These are phyloP conservation scores for Arachnomyces sp. DNA, from an alignment of 2,329 filamentous ascomycete species.

Conservation along the genomic window DNA sequence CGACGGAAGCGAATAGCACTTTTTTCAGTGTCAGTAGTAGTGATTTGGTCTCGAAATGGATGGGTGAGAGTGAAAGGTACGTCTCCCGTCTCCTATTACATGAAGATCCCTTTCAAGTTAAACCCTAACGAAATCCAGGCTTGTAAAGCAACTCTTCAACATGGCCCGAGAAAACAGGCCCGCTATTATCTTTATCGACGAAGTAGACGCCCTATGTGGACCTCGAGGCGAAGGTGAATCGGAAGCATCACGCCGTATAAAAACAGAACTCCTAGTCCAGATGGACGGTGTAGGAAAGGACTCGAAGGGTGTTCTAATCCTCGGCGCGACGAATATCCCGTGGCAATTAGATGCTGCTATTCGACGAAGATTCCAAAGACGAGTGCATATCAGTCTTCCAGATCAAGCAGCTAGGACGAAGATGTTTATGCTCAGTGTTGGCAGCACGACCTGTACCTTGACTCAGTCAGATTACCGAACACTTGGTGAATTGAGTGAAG, in stretches of 20 bases:
- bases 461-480: conserved; percentile 68
- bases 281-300: conserved; percentile 99
- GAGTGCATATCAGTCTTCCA: conserved; percentile 91
- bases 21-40: conserved; percentile 98
- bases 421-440: conserved; percentile 96
- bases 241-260: conserved; percentile 93
- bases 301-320: conserved; percentile 82
- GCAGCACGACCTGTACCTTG: conserved; percentile 80
- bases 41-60: conserved; percentile 98
- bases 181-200: conserved; percentile 97
- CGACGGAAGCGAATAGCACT: conserved; percentile 96
- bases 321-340: conserved; percentile 95
- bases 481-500: conserved; percentile 74
- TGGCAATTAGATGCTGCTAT: conserved; percentile 98
- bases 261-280: conserved; percentile 95
- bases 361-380: conserved; percentile 85
- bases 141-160: conserved; percentile 93
- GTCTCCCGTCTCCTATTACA: conserved; percentile 14
- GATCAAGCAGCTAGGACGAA: conserved; percentile 78
- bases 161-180: conserved; percentile 98
- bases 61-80: conserved; percentile 97
- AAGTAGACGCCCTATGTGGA: conserved; percentile 92
- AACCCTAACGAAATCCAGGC: conserved; percentile 44
- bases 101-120: background rate
- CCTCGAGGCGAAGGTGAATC: conserved; percentile 92